Conservation (phyloP, 257 asterid species). For the Primulina tabacum region DNA sequence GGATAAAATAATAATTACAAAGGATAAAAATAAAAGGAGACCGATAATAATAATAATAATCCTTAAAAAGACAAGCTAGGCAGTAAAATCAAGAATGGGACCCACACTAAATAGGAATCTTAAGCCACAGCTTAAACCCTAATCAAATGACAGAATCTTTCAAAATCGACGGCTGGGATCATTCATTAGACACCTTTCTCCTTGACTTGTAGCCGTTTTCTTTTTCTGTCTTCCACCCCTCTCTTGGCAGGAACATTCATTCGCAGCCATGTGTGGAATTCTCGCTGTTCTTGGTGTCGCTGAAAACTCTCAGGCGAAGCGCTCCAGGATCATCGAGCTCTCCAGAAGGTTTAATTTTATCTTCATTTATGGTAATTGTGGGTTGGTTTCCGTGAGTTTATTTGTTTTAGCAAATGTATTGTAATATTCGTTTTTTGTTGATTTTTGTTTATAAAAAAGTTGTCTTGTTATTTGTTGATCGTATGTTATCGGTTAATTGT, state of each 20-base stretch:
- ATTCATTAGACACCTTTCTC: conserved; percentile 22
- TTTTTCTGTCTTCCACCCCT: conserved; percentile 11
- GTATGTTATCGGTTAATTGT: no score
- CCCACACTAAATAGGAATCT: not conserved
- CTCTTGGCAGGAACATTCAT: not conserved
- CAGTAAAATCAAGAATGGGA: no score
- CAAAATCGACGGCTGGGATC: conserved; percentile 33
- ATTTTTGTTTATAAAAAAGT: not conserved
- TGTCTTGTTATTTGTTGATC: no score
- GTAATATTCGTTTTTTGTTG: conserved; percentile 10
- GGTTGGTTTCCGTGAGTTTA: conserved; percentile 6
- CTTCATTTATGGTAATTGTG: not conserved
- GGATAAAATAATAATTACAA: no score
- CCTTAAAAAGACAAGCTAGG: no score
- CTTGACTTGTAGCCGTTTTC: conserved; percentile 26
- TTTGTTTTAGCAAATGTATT: not conserved
- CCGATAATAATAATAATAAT: no score
- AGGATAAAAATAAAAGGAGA: no score
- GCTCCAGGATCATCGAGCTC: conserved; percentile 84
- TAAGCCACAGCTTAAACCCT: conserved; percentile 33
- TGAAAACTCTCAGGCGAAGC: conserved; percentile 72
- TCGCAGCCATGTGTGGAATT: conserved; percentile 81
- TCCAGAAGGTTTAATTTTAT: conserved; percentile 64
- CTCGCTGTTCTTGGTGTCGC: conserved; percentile 89
- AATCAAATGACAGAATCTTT: conserved; percentile 37